phyloP scores from a whole-genome alignment of 2,329 filamentous ascomycete genomes.

The Nothophaeocryptopus gaeumannii region DNA sequence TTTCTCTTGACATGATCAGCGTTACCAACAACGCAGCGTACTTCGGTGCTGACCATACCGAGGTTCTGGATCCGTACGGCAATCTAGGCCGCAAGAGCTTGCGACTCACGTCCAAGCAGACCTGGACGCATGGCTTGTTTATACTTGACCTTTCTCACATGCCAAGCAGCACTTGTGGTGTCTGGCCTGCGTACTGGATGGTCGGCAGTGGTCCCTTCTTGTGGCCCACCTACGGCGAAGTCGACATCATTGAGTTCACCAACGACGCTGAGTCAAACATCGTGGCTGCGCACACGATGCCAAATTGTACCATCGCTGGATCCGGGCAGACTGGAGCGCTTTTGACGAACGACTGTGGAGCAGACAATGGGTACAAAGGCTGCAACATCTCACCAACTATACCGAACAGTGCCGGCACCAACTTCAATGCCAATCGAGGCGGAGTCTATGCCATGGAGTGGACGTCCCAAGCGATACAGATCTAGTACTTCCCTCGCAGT shows the following conservation, averaged over 20 bases:
- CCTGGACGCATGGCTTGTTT: slow-evolving; percentile 65
- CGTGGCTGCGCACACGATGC: slow-evolving; percentile 37
- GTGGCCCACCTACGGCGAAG: slow-evolving; percentile 38
- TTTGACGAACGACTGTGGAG: slow-evolving; percentile 57
- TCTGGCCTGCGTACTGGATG: slow-evolving; percentile 65
- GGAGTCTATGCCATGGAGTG: slow-evolving; percentile 39
- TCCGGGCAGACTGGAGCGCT: slow-evolving; percentile 44
- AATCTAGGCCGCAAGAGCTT: slow-evolving; percentile 64
- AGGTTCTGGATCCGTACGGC: slow-evolving; percentile 34
- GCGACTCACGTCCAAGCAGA: slow-evolving; percentile 63
- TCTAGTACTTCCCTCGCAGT: slow-evolving; percentile 40
- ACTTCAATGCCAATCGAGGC: slow-evolving; percentile 46
- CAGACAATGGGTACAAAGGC: slow-evolving; percentile 33
- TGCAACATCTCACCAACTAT: slow-evolving; percentile 51
- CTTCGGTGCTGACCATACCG: slow-evolving; percentile 26
- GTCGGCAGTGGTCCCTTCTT: slow-evolving; percentile 51
- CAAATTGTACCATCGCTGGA: slow-evolving; percentile 34
- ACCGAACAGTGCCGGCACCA: slow-evolving; percentile 32
- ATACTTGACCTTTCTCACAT: slow-evolving; percentile 73
- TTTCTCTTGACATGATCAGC: slow-evolving; percentile 30
- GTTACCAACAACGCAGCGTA: slow-evolving; percentile 19
- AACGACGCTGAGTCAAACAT: slow-evolving; percentile 33
- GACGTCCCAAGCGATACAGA: slow-evolving; percentile 30
- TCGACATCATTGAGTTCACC: slow-evolving; percentile 41
- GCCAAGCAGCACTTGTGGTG: slow-evolving; percentile 61